Conservation (phyloP, 768 basidiomycete species). For the Mycena epipterygia region DNA sequence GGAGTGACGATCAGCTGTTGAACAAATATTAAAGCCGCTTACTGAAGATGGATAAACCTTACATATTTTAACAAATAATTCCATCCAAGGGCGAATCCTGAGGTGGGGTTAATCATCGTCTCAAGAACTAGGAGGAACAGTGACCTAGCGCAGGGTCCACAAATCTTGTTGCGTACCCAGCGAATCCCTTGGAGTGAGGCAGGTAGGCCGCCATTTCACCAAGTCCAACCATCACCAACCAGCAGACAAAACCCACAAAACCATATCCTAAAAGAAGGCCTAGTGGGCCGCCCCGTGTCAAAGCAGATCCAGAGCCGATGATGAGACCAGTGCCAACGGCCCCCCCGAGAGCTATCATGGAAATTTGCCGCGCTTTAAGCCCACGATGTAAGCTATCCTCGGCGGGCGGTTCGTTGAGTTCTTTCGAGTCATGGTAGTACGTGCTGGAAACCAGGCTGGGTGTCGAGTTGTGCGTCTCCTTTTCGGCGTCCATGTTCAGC, state of each 20-base stretch:
- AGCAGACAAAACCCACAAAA: conserved; percentile 70
- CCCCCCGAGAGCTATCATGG: conserved; percentile 70
- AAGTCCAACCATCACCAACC: conserved; percentile 69
- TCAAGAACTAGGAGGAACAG: conserved; percentile 23
- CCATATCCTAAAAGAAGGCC: conserved; percentile 55
- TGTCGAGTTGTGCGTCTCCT: background rate
- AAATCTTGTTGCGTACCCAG: conserved; percentile 74
- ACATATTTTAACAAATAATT: conserved; percentile 74
- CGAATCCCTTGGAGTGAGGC: conserved; percentile 72
- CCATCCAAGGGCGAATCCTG: conserved; percentile 72
- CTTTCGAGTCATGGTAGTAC: conserved; percentile 39
- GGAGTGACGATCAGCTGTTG: conserved; percentile 72
- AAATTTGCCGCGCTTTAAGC: conserved; percentile 66
- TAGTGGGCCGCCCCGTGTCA: conserved; percentile 67
- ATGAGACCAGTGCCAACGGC: conserved; percentile 66
- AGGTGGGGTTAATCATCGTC: background rate
- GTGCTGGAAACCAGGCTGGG: conserved; percentile 29
- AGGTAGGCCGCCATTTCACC: conserved; percentile 67
- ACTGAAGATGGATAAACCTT: conserved; percentile 30
- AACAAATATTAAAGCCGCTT: background rate
- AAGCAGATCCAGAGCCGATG: conserved; percentile 71
- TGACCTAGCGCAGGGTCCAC: conserved; percentile 77
- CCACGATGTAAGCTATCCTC: conserved; percentile 59
- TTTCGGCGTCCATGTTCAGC: conserved; percentile 24
- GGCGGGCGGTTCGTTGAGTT: conserved; percentile 50